phyloP scores from a whole-genome alignment of 768 basidiomycete species.

The Crepidotus variabilis region DNA sequence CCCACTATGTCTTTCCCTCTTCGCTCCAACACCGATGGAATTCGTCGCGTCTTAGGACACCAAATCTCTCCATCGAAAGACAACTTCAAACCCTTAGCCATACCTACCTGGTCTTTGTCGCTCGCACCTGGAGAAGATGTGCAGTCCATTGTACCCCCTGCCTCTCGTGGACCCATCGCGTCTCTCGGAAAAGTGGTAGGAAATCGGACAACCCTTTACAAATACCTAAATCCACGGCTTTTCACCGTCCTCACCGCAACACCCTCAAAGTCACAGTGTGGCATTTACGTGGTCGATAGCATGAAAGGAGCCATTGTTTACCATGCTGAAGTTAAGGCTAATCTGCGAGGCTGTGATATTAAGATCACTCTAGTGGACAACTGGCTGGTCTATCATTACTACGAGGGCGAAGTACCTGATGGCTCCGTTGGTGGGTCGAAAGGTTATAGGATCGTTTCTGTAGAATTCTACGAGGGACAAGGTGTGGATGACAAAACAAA shows the following conservation, averaged over 20 bases:
- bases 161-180: slow-evolving; percentile 53
- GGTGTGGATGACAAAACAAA: slow-evolving; percentile 61
- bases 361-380: slow-evolving; percentile 78
- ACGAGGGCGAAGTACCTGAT: slow-evolving; percentile 50
- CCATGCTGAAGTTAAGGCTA: slow-evolving; percentile 47
- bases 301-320: slow-evolving; percentile 78
- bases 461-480: slow-evolving; percentile 86
- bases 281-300: slow-evolving; percentile 75
- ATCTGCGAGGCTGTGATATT: slow-evolving; percentile 51
- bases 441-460: slow-evolving; percentile 71
- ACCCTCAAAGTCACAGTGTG: slow-evolving; percentile 36
- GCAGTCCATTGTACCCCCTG: slow-evolving; percentile 43
- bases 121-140: slow-evolving; percentile 57
- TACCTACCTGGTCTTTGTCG: slow-evolving; percentile 63
- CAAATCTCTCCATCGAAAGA: slow-evolving; percentile 40
- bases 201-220: slow-evolving; percentile 87
- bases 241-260: slow-evolving; percentile 59
- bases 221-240: slow-evolving; percentile 86
- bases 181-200: slow-evolving; percentile 83
- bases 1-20: slow-evolving; percentile 55
- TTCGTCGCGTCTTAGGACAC: slow-evolving; percentile 54
- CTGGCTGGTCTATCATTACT: slow-evolving; percentile 90
- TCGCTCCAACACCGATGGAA: slow-evolving; percentile 36
- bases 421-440: slow-evolving; percentile 46
- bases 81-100: slow-evolving; percentile 41